Evolutionary conservation across 2,329 filamentous ascomycete species (phyloP).

Genomic region (Fusarium brachygibbosum): DNA sequence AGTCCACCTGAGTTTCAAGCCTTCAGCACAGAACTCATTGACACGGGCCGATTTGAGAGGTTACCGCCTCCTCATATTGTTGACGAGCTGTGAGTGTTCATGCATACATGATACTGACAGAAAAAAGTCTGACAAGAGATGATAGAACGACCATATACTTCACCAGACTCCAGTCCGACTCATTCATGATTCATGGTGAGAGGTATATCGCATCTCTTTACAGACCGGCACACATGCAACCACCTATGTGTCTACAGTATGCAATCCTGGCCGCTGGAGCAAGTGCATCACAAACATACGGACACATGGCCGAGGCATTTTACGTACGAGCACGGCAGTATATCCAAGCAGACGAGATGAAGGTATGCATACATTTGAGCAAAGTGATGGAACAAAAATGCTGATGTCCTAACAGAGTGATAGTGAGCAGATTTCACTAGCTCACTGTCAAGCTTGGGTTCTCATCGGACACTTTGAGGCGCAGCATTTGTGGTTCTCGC

Average conservation of each 20-base stretch:
- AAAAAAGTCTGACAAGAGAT: accelerated
- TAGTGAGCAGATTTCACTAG: constrained; percentile 59
- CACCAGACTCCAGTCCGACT: constrained; percentile 74
- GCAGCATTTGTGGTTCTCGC: constrained; percentile 82
- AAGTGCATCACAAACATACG: constrained; percentile 76
- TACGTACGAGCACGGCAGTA: constrained; percentile 87
- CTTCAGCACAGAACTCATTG: constrained; percentile 26
- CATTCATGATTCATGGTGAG: constrained; percentile 80
- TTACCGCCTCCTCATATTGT: constrained; percentile 33
- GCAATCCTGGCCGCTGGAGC: constrained; percentile 83
- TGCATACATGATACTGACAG: accelerated
- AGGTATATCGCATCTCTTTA: constrained; percentile 80
- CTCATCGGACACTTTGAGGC: constrained; percentile 82
- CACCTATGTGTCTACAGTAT: constrained; percentile 84
- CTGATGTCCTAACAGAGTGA: constrained; percentile 56
- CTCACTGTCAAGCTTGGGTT: constrained; percentile 80
- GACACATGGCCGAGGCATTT: constrained; percentile 77
- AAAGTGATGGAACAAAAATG: constrained; percentile 65
- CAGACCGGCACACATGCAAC: constrained; percentile 76
- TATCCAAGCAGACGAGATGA: constrained; percentile 84
- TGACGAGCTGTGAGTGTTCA: constrained; percentile 32
- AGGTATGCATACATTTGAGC: constrained; percentile 54
- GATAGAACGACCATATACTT: constrained; percentile 68
- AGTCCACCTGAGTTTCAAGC: constrained; percentile 8
- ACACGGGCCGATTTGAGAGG: constrained; percentile 36